Evolutionary conservation across 257 asterid species (phyloP), one percentile per base, ranked within the genome.

Genomic region (Gardenia jasminoides): DNA sequence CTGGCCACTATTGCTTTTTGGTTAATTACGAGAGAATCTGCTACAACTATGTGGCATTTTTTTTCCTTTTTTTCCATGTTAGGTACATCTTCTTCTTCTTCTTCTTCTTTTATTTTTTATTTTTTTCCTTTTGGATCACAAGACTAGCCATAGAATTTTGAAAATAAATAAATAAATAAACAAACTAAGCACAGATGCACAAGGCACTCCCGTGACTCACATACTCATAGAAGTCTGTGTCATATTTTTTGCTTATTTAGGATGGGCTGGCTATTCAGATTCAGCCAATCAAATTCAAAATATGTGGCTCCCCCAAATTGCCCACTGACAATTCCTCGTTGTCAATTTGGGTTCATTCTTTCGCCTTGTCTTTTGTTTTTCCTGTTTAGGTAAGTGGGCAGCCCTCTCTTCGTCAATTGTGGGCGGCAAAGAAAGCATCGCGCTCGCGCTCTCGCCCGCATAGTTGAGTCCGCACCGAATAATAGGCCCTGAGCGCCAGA

Each of bases 201-300:
- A 65, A 79, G 67, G 72, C 22, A 76, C 12, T 43, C 86, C 88
- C 86, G 86, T 82, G 86, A 82, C 80, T 74, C 20, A 64, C 80
- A 61, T 78, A 69, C 22, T 80, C 58, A 73, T 70, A 30, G 85
- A 66, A 81, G 44, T 74, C 46, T 52, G 81, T 78, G 87, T 54
- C 76, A 71, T 70, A n/a, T 71, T 79, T 70, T 80, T 74, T 36
- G 41, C 72, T 70, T 7, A 19, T 46, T 10, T 39, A 12, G 26
- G 39, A 61, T 76, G 67, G 67, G 26, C 4, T 28, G 17, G 2
- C 11, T 62, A 39, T 12, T 59, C 70, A 70, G 19, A 46, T 22
- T 48, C 64, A 72, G 0, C 64, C 64, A 48, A 64, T 30, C 20
- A 64, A 64, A 64, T n/a, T n/a, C n/a, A n/a, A n/a, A n/a, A n/a